phyloP scores from a whole-genome alignment of 768 basidiomycete species.

The Exidia glandulosa region DNA sequence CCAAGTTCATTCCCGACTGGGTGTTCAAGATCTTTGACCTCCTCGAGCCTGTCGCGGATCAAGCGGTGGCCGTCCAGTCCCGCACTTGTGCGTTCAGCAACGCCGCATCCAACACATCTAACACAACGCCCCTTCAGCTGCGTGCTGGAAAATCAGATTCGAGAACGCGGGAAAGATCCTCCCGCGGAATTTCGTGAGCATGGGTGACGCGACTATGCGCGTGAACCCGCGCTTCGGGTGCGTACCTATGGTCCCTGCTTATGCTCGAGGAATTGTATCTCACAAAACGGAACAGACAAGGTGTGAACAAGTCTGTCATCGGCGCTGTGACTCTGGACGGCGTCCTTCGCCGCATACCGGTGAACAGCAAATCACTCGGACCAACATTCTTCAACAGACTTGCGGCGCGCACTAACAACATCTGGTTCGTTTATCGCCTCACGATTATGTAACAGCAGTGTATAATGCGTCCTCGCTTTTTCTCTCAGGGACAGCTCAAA shows the following conservation, averaged over 20 bases:
- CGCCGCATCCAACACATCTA: constrained; percentile 17
- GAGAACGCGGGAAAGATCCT: constrained; percentile 13
- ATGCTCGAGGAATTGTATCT: not conserved
- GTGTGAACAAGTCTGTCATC: constrained; percentile 12
- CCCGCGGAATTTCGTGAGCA: constrained; percentile 22
- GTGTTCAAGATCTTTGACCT: constrained; percentile 16
- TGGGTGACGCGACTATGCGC: constrained; percentile 24
- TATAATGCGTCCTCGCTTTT: too few relatives aligned
- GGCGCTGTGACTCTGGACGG: constrained; percentile 12
- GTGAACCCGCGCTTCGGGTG: constrained; percentile 14
- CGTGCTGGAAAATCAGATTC: constrained; percentile 15
- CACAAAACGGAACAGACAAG: constrained; percentile 6
- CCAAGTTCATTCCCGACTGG: constrained; percentile 17
- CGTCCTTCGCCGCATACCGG: constrained; percentile 2
- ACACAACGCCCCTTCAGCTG: constrained; percentile 9
- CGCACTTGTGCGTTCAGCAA: constrained; percentile 16
- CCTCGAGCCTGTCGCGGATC: constrained; percentile 16
- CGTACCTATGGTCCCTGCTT: not conserved
- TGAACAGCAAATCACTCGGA: not conserved
- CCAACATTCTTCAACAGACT: not conserved
- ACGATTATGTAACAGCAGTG: too few relatives aligned
- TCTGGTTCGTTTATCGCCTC: not conserved
- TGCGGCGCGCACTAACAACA: not conserved
- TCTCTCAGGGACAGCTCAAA: not conserved
- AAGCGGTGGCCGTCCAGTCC: constrained; percentile 5